Conservation (phyloP, 1,284 basidiomycete genomes). For the Heterobasidion parviporum region DNA sequence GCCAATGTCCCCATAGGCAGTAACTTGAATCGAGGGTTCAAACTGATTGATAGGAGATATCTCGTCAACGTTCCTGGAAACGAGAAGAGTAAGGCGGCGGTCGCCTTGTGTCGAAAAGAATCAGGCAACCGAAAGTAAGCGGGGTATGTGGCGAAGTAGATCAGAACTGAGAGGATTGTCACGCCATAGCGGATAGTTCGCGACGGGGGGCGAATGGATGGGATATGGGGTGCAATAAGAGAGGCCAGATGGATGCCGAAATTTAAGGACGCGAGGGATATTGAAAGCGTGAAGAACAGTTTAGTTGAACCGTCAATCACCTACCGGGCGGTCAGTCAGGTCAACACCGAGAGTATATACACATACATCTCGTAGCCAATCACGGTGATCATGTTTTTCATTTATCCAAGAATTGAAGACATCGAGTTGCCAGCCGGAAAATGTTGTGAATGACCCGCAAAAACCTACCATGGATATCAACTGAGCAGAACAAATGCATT, state of each 20-base stretch:
- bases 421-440: slow-evolving; percentile 92
- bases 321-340: slow-evolving; percentile 31
- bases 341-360: background rate
- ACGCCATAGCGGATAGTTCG: slow-evolving; percentile 35
- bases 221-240: slow-evolving; percentile 31
- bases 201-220: slow-evolving; percentile 29
- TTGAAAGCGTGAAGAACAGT: slow-evolving; percentile 68
- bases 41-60: slow-evolving; percentile 64
- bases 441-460: slow-evolving; percentile 94
- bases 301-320: slow-evolving; percentile 82
- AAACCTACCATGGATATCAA: slow-evolving; percentile 49
- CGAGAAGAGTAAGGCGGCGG: slow-evolving; percentile 84
- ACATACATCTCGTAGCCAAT: slow-evolving; percentile 75
- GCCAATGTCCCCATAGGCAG: slow-evolving; percentile 86
- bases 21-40: slow-evolving; percentile 59
- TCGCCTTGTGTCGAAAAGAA: slow-evolving; percentile 71
- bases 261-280: slow-evolving; percentile 58
- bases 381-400: slow-evolving; percentile 43
- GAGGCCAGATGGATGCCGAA: slow-evolving; percentile 53
- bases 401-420: slow-evolving; percentile 86
- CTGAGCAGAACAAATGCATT: background rate
- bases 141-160: slow-evolving; percentile 63
- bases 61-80: slow-evolving; percentile 86
- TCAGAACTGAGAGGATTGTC: slow-evolving; percentile 40
- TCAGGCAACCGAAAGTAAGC: slow-evolving; percentile 70